Conservation (phyloP, 768 basidiomycete genomes). For the Fomitopsis serialis region DNA sequence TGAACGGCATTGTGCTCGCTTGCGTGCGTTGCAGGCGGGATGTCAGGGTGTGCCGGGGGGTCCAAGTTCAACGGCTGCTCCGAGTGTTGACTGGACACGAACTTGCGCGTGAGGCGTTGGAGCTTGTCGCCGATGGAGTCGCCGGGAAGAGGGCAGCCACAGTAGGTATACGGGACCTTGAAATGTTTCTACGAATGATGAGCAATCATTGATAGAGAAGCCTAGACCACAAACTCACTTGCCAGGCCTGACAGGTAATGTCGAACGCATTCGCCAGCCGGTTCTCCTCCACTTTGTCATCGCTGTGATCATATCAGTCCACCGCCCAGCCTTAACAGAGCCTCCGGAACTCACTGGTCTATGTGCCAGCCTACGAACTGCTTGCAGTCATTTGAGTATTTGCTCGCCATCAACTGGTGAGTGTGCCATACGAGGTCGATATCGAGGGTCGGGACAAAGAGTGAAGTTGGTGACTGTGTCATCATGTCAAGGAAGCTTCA, state of each 20-base stretch:
- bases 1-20: conserved; percentile 42
- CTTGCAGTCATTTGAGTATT: conserved; percentile 42
- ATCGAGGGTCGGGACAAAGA: conserved; percentile 62
- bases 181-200: conserved; percentile 34
- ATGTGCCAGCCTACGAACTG: conserved; percentile 39
- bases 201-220: background rate
- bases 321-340: background rate
- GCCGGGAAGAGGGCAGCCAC: conserved; percentile 51
- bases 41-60: conserved; percentile 29
- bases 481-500: conserved; percentile 58
- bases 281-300: conserved; percentile 44
- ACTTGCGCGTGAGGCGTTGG: conserved; percentile 21
- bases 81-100: conserved; percentile 9
- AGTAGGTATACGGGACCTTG: conserved; percentile 47
- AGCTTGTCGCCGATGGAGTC: conserved; percentile 40
- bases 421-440: conserved; percentile 77
- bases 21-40: conserved; percentile 47
- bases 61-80: conserved; percentile 24
- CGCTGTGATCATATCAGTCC: conserved; percentile 25
- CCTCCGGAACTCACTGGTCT: conserved; percentile 43
- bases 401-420: conserved; percentile 49
- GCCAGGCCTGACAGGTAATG: conserved; percentile 44
- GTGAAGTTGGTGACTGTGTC: conserved; percentile 33
- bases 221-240: conserved; percentile 21
- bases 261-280: conserved; percentile 44